Conservation (phyloP, 1,139 yeast species). For the Suhomyces guaymorum region DNA sequence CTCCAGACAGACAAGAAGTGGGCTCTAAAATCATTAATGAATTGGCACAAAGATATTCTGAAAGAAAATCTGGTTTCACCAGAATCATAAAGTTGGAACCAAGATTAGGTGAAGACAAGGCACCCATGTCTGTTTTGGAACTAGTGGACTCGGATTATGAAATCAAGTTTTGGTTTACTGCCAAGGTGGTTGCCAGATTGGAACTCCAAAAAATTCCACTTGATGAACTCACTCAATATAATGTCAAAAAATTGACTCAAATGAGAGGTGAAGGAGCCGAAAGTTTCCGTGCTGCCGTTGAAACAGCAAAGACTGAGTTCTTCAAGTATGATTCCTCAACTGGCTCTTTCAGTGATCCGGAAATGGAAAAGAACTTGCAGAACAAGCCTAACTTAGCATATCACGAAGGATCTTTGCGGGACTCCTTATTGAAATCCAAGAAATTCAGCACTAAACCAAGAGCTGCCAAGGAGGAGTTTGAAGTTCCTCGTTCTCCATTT, state of each 20-base stretch:
- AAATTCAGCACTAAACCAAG: slow-evolving; percentile 39
- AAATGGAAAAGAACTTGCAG: slow-evolving; percentile 30
- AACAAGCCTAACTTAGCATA: slow-evolving; percentile 36
- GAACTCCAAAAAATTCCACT: slow-evolving; percentile 65
- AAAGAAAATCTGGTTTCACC: slow-evolving; percentile 80
- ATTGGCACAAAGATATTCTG: slow-evolving; percentile 60
- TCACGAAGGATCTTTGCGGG: slow-evolving; percentile 28
- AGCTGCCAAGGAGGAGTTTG: slow-evolving; percentile 19
- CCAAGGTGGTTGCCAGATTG: slow-evolving; percentile 77
- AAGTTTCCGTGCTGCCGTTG: slow-evolving; percentile 63
- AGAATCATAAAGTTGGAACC: slow-evolving; percentile 83
- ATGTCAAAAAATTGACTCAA: slow-evolving; percentile 53
- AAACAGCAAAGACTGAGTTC: slow-evolving; percentile 53
- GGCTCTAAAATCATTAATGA: slow-evolving; percentile 65
- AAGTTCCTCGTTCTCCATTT: slow-evolving; percentile 43
- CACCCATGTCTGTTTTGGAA: slow-evolving; percentile 88
- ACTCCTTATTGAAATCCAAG: slow-evolving; percentile 35
- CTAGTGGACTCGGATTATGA: slow-evolving; percentile 77
- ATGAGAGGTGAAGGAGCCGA: slow-evolving; percentile 52
- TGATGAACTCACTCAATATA: slow-evolving; percentile 59
- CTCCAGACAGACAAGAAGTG: slow-evolving; percentile 40
- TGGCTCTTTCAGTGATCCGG: slow-evolving; percentile 26
- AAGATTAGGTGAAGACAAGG: slow-evolving; percentile 80
- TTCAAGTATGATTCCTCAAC: slow-evolving; percentile 24
- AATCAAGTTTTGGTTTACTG: slow-evolving; percentile 73